A percentile compares a stretch with the other conserved stretches of the same genome.
Conservation (phyloP, 306 rosid species). For the Pyrus communis region DNA sequence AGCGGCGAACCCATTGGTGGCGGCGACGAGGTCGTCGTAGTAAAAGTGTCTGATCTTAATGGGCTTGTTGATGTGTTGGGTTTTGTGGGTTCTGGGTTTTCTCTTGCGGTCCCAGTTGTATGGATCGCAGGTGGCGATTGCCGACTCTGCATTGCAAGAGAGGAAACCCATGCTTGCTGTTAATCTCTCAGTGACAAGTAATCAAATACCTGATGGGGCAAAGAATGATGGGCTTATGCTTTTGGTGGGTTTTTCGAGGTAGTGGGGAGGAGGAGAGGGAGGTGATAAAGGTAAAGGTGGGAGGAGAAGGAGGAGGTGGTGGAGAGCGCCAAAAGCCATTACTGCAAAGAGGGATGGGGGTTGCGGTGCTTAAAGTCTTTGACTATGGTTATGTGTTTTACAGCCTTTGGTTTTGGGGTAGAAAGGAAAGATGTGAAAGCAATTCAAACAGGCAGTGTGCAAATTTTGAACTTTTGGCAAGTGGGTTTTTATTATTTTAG, state of each 20-base stretch:
- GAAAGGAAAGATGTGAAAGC: conserved; percentile 11
- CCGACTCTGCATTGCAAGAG: conserved; percentile 73
- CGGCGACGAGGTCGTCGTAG: conserved; percentile 45
- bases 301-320: not conserved
- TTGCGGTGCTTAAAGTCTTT: conserved; percentile 1
- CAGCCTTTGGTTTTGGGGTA: conserved; percentile 14
- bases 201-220: not conserved
- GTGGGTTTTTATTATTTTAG: conserved; percentile 1
- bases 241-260: not conserved
- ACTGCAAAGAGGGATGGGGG: not conserved
- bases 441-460: not conserved
- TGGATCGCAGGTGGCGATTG: conserved; percentile 65
- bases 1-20: conserved; percentile 55
- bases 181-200: not conserved
- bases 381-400: conserved; percentile 19
- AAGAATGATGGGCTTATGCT: not conserved
- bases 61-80: not conserved
- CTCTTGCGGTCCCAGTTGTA: conserved; percentile 41
- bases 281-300: not conserved
- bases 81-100: not conserved
- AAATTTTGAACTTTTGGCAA: conserved; percentile 3
- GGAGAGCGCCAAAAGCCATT: conserved; percentile 48
- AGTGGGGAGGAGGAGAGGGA: not conserved
- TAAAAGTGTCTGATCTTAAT: conserved; percentile 32
- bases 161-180: conserved; percentile 51